Evolutionary conservation across 2,329 filamentous ascomycete genomes (phyloP), one percentile per base, ranked within the genome.

Genomic region (Colletotrichum chlorophyti): DNA sequence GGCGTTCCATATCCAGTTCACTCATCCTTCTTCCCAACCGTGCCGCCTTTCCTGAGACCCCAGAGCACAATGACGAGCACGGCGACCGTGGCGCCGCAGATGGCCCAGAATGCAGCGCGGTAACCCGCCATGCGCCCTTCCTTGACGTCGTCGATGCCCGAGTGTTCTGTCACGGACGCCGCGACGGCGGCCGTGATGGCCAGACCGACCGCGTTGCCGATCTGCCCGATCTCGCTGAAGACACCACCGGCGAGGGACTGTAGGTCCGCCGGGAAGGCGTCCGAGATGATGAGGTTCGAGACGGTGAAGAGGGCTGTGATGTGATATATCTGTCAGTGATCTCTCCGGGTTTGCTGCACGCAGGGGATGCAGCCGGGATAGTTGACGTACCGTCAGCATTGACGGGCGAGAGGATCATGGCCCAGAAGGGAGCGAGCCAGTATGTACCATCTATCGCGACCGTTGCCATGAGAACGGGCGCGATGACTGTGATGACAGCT

Each of bases 221-320:
- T 82, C 53, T 87, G 83, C 0, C 77, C 76, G 1, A 83, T 75
- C 2, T 82, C 84, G 49, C 83, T 86, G 69, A 87, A 87, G 0
- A 87, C 82, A 0, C 80, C 84, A 0, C 84, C 84, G 0, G 83
- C 85, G 1, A 88, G 73, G 0, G 80, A 83, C 55, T 88, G 84
- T 2, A 77, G 79, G 15, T 82, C 72, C 0, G 76, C 69, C 0
- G 83, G 81, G 58, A 86, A 86, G 1, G 76, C 79, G 23, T 83
- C 78, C 0, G 79, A 79, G 3, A 87, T 80, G 4, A 86, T 74
- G 2, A 87, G 73, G 37, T 80, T 76, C 0, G 78, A 81, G 0
- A 85, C 78, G 0, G 82, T 86, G 63, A 84, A 87, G 0, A 87
- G 71, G 0, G 83, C 79, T 69, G 14, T 29, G 21, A 14, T 15